Evolutionary conservation across 371 early-diverging fungal genomes (phyloP).

Genomic region (Coelomomyces lativittatus): DNA sequence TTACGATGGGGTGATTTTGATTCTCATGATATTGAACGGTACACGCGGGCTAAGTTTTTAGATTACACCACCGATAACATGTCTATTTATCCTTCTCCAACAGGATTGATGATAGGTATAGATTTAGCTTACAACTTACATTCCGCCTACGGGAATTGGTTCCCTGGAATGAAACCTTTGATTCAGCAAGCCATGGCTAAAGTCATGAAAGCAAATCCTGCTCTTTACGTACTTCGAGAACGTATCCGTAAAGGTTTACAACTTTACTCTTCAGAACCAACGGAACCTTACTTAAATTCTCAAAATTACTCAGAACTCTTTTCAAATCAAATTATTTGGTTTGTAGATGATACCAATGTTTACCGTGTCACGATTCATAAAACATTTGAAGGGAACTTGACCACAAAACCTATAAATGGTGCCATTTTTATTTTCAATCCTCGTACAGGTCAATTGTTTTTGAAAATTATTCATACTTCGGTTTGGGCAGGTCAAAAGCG

Average conservation of each 20-base stretch:
- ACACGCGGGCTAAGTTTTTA: conserved; percentile 91
- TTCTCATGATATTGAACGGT: conserved; percentile 92
- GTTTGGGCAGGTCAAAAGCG: conserved; percentile 98
- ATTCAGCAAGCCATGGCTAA: conserved; percentile 90
- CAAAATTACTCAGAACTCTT: conserved; percentile 93
- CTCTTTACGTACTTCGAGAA: conserved; percentile 88
- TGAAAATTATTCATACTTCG: conserved; percentile 96
- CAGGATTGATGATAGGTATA: conserved; percentile 88
- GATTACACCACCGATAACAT: conserved; percentile 93
- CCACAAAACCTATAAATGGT: conserved; percentile 95
- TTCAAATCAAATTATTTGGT: conserved; percentile 95
- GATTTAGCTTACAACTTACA: conserved; percentile 92
- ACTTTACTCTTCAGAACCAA: conserved; percentile 92
- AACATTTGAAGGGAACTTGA: conserved; percentile 96
- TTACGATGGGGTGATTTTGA: conserved; percentile 98
- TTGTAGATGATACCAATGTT: conserved; percentile 96
- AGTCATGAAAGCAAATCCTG: conserved; percentile 96
- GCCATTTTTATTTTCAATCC: conserved; percentile 97
- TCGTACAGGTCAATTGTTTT: conserved; percentile 90
- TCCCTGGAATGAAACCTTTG: conserved; percentile 94
- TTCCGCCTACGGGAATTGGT: conserved; percentile 79
- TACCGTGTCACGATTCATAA: conserved; percentile 98
- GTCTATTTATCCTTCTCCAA: conserved; percentile 93
- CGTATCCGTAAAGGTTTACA: conserved; percentile 96
- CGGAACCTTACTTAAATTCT: conserved; percentile 90